Evolutionary conservation across 2,329 filamentous ascomycete species (phyloP).

Genomic region (Fusarium guadeloupense): DNA sequence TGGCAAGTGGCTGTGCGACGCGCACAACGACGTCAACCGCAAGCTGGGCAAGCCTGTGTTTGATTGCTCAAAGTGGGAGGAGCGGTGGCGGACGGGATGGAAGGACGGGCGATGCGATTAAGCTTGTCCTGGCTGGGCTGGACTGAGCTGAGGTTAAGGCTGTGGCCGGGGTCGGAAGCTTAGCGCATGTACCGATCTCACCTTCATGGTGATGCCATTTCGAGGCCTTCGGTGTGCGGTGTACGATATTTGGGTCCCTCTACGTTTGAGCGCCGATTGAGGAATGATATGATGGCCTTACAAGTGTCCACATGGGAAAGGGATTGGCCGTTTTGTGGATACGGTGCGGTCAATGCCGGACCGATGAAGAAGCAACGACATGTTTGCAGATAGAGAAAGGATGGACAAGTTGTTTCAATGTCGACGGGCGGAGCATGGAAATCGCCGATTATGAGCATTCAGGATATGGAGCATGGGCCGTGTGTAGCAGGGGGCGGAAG

Average conservation of each 20-base stretch:
- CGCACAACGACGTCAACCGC: constrained; percentile 86
- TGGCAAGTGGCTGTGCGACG: constrained; percentile 83
- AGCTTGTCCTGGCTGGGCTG: constrained; percentile 29
- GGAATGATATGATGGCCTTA: constrained; percentile 15
- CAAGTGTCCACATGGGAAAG: not conserved
- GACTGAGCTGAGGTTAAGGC: constrained; percentile 32
- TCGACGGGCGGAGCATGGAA: constrained; percentile 1
- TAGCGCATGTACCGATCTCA: constrained; percentile 7
- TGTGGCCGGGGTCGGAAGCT: constrained; percentile 14
- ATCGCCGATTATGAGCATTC: constrained; percentile 16
- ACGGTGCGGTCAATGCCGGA: constrained; percentile 19
- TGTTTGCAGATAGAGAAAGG: constrained; percentile 4
- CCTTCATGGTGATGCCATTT: constrained; percentile 5
- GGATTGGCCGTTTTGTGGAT: constrained; percentile 26
- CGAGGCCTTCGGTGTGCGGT: constrained; percentile 27
- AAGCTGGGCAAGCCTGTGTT: constrained; percentile 93
- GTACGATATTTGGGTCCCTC: constrained; percentile 15
- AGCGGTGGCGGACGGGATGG: constrained; percentile 94
- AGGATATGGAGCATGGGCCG: constrained; percentile 4
- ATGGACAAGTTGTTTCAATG: constrained; percentile 2
- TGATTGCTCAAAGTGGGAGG: constrained; percentile 90
- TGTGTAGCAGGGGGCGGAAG: constrained; percentile 10
- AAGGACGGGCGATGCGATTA: constrained; percentile 71
- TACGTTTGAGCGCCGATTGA: not conserved
- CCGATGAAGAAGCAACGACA: constrained; percentile 15